Evolutionary conservation across 768 basidiomycete species (phyloP), one percentile per base, ranked within the genome.

Genomic region (Candolleomyces aberdarensis): DNA sequence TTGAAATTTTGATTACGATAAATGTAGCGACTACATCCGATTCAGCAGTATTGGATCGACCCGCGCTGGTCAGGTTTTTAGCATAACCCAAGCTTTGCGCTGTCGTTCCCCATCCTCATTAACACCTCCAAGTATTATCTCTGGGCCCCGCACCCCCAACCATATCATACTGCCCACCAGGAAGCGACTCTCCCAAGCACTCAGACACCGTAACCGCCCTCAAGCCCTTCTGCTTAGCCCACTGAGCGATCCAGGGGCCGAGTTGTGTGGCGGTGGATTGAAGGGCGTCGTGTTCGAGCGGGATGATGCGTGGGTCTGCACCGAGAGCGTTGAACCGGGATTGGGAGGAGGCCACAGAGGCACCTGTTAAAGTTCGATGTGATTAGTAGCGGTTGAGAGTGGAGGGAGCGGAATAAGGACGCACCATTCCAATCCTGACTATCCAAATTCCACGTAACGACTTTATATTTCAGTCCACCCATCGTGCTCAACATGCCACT

Each of bases 391-490:
- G 15, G 51, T 22, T 17, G 26, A 32, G 32, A 22, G 41, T 22
- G 4, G 2, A 50, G 15, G 5, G 29, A 48, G 10, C 39, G 26
- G 10, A 14, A 17, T 7, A 49, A 29, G 19, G 6, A 47, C 60
- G 43, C 41, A 62, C 64, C 62, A 32, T 62, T 63, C 64, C 64
- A 63, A 41, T 65, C 64, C 46, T 60, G 53, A 19, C 59, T 51
- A 47, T 62, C 64, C 39, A 65, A 57, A 48, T 63, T 65, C 62
- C 64, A 65, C 39, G 64, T 65, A 49, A 65, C 64, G 41, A 61
- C 52, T 41, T 65, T 65, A 56, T 63, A 63, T 9, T 56, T 52
- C 40, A 60, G 49, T 19, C 43, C 58, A 19, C 56, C 55, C 39
- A 65, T 48, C 26, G 46, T 60, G 48, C 39, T 59, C 19, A 65